Base-by-base conservation (phyloP, 257 asterid genomes). In the Nicotiana obtusifolia region DNA sequence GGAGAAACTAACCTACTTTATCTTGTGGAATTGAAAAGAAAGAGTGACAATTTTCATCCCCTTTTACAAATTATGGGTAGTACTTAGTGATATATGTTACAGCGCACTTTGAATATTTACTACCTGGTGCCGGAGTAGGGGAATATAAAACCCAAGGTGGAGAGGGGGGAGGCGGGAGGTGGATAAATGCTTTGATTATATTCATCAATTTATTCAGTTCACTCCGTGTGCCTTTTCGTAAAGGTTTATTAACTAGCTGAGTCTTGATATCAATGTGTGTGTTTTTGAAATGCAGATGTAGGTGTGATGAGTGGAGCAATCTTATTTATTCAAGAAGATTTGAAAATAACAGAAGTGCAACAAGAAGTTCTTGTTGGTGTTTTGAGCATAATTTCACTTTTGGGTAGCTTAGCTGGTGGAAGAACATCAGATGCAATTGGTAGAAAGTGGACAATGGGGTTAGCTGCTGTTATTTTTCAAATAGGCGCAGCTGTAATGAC, bases 291-390 rank as follows among this genome's bases (percentile, higher is more conserved):
- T 85, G 61, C 94, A 95, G 99, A 93, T 87, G 98, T 95, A 30
- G 99, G 99, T 75, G 98, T 95, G 15, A 92, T 95, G 99, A 93
- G 98, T 56, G 99, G 99, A 57, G 98, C 99, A 83, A 88, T 95
- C 83, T 77, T 95, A 33, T 95, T 92, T 79, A 95, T 95, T 78
- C 91, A 91, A 67, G 89, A 95, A 87, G 99, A 95, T 83, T 37
- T 95, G 59, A 89, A 91, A 64, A 89, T 90, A 76, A 89, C 95
- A 44, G 97, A 93, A 84, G 97, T 95, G 31, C 98, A 93, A 80
- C 86, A 84, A 83, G 99, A 95, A 88, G 80, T 93, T 62, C 91
- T 95, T 4, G 87, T 95, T 11, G 99, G 99, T 26, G 86, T 92
- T 83, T 77, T 95, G 78, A 95, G 99, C 81, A 86, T 95, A 26